These are phyloP conservation scores for Moesziomyces antarcticus DNA, from an alignment of 1,284 basidiomycete species.

Conservation along the genomic window DNA sequence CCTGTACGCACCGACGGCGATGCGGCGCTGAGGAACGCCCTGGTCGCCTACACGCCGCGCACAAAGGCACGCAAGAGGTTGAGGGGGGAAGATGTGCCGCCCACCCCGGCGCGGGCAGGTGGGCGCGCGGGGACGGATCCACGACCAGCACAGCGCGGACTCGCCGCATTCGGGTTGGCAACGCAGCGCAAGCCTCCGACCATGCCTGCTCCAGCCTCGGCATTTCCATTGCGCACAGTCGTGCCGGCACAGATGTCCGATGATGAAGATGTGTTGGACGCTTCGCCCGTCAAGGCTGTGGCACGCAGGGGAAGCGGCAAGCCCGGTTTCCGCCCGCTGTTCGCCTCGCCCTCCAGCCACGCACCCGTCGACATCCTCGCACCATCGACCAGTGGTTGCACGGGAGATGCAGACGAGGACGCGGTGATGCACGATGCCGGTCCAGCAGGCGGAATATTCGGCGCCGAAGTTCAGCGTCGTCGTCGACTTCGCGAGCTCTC, in stretches of 20 bases:
- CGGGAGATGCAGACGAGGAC: slow-evolving; percentile 8
- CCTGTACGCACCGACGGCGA: slow-evolving; percentile 2
- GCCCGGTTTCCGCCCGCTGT: slow-evolving; percentile 30
- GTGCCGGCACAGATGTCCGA: slow-evolving; percentile 6
- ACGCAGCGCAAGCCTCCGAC: slow-evolving; percentile 3
- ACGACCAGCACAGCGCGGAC: slow-evolving; percentile 9
- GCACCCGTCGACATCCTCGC: slow-evolving; percentile 2
- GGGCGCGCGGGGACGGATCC: slow-evolving; percentile 9
- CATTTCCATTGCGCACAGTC: slow-evolving; percentile 3
- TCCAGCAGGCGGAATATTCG: slow-evolving; percentile 32
- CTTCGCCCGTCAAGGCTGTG: slow-evolving; percentile 31
- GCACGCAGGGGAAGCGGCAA: slow-evolving; percentile 3
- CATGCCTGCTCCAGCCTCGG: slow-evolving; percentile 1
- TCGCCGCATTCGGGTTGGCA: slow-evolving; percentile 29
- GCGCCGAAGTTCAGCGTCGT: slow-evolving; percentile 20
- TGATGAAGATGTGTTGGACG: slow-evolving; percentile 6
- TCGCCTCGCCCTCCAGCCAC: slow-evolving; percentile 30
- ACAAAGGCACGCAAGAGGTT: slow-evolving; percentile 60
- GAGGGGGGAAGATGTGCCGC: slow-evolving; percentile 58
- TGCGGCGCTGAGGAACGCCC: slow-evolving; percentile 18
- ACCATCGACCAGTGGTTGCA: background rate
- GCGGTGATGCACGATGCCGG: slow-evolving; percentile 21
- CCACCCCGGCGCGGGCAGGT: slow-evolving; percentile 29
- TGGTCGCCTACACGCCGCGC: slow-evolving; percentile 51
- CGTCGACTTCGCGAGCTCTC: slow-evolving; percentile 19